Evolutionary conservation across 371 early-diverging fungal genomes (phyloP).

Genomic region (Mucor indicus): DNA sequence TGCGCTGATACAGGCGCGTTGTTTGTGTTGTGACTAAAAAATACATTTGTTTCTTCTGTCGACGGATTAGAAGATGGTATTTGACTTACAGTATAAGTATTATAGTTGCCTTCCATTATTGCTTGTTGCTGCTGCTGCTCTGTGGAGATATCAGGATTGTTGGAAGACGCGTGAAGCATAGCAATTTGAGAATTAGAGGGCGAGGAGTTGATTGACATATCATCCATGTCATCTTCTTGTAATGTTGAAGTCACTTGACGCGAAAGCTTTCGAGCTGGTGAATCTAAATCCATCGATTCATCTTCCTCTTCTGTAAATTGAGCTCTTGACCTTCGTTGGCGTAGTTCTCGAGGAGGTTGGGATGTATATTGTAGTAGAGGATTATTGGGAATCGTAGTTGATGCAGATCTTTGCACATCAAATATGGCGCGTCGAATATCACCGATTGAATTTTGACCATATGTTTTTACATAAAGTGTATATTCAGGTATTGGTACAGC

Average conservation of each 20-base stretch:
- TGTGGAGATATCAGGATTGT: too few relatives aligned
- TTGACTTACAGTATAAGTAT: too few relatives aligned
- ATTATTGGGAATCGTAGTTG: too few relatives aligned
- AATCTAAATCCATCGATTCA: slow-evolving; percentile 17
- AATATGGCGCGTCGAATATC: slow-evolving; percentile 22
- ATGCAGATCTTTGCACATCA: slow-evolving; percentile 13
- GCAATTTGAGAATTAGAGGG: too few relatives aligned
- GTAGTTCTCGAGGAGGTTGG: slow-evolving; percentile 2
- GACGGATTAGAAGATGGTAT: too few relatives aligned
- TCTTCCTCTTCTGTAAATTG: slow-evolving; percentile 17
- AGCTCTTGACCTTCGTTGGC: slow-evolving; percentile 18
- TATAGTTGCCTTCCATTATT: too few relatives aligned
- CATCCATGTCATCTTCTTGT: slow-evolving; percentile 32
- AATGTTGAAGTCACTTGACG: slow-evolving; percentile 9
- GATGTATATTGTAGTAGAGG: too few relatives aligned
- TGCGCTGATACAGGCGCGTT: too few relatives aligned
- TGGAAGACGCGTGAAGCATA: too few relatives aligned
- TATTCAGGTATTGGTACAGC: slow-evolving; percentile 35
- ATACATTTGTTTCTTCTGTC: too few relatives aligned
- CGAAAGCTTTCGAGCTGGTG: slow-evolving; percentile 19
- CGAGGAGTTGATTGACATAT: slow-evolving; percentile 15
- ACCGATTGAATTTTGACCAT: slow-evolving; percentile 30
- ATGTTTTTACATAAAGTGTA: slow-evolving; percentile 31
- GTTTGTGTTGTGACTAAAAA: too few relatives aligned
- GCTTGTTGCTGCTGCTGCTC: too few relatives aligned